Base-by-base conservation (phyloP, 768 basidiomycete genomes). In the Kwoniella dejecticola region DNA sequence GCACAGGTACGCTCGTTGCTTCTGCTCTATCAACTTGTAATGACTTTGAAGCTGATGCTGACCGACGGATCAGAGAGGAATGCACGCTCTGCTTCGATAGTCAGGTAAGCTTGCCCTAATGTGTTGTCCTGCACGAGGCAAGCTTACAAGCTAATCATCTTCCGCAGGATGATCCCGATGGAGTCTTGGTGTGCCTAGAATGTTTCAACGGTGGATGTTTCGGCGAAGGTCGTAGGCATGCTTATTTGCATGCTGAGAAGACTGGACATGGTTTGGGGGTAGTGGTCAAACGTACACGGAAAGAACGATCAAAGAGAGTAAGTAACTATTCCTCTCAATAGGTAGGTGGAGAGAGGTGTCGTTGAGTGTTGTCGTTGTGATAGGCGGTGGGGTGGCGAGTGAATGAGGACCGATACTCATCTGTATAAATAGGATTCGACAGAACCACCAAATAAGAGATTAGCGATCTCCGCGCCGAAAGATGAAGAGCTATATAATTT, bases 31-130 rank as follows among this genome's bases (percentile, higher is more conserved):
- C n/a, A 29, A 41, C 15, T 26, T 19, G 24, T 27, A 30, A 30
- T 46, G 6, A 10, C 17, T 47, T n/a, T n/a, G n/a, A n/a, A n/a
- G 47, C 59, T 67, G 62, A 69, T 38, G n/a, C n/a, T 17, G 7
- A 48, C 21, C 13, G 38, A 44, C 36, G 27, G n/a, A 24, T 6
- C 29, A 77, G 93, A 7, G 91, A 96, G 79, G 94, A 98, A 79
- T 99, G 95, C 74, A 96, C 94, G 0, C 92, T 94, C 61, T 99
- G 95, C 74, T 99, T 97, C 76, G 94, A 97, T 78, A 86, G 85
- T 71, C 94, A 97, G 85, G 91, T 88, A 21, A 64, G 77, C 23
- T 64, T 41, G 53, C 55, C 11, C 21, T 12, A 23, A 19, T n/a
- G 7, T 5, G 4, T 12, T 13, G 41, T 26, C 44, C 21, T 8